These are phyloP conservation scores for Dillenia turbinata DNA, from an alignment of 164 flowering plant genomes.

Conservation along the genomic window DNA sequence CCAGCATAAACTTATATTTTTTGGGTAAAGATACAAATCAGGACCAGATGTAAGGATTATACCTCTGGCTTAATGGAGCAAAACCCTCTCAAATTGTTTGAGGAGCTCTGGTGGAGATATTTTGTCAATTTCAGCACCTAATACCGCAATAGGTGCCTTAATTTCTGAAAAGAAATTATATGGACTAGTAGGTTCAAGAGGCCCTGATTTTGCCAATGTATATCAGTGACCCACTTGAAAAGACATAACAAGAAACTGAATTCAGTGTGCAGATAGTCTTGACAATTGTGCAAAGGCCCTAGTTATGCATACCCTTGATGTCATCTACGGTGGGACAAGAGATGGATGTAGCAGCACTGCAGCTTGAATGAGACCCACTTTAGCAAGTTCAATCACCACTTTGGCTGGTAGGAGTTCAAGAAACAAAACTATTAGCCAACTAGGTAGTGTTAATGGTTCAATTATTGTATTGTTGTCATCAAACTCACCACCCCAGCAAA, in stretches of 20 bases:
- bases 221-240: no score
- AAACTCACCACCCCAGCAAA: constrained; percentile 48
- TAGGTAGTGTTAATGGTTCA: no score
- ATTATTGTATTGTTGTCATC: no score
- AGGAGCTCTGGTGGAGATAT: constrained; percentile 19
- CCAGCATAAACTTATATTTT: background rate
- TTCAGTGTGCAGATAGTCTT: no score
- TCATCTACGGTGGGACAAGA: constrained; percentile 28
- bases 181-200: no score
- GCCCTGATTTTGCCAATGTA: no score
- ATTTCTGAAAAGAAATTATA: constrained; percentile 11
- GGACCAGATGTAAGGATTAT: background rate
- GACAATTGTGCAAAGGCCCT: no score
- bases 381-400: constrained; percentile 30
- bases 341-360: constrained; percentile 46
- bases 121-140: constrained; percentile 31
- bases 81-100: constrained; percentile 21
- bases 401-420: constrained; percentile 21
- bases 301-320: constrained; percentile 24
- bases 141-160: constrained; percentile 19
- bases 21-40: no score
- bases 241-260: no score
- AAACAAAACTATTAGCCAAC: background rate
- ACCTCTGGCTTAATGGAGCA: constrained; percentile 23
- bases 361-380: constrained; percentile 25